Percentiles rank a stretch among this genome's conserved stretches.
Evolutionary conservation across 371 early-diverging fungal species (phyloP).

Genomic region (Mucor saturninus): DNA sequence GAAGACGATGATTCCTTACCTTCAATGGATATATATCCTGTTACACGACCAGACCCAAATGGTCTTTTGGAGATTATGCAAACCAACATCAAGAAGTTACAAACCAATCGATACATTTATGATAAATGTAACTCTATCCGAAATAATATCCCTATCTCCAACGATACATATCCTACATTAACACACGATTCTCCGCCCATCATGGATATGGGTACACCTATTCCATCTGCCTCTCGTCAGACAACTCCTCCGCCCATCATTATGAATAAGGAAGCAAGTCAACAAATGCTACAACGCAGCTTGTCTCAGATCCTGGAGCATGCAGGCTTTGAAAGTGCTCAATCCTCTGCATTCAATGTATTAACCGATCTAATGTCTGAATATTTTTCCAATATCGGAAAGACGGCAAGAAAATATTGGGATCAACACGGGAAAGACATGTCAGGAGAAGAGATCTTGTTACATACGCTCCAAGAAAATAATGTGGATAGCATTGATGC

Average conservation of each 20-base stretch:
- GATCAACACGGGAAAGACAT: constrained; percentile 73
- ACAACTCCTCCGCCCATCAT: constrained; percentile 27
- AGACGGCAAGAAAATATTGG: constrained; percentile 76
- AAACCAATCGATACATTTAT: constrained; percentile 69
- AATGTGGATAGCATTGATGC: constrained; percentile 67
- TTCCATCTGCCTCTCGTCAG: constrained; percentile 25
- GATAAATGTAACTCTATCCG: constrained; percentile 69
- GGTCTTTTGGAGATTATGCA: constrained; percentile 58
- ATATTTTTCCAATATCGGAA: constrained; percentile 80
- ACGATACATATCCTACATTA: neutral
- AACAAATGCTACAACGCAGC: constrained; percentile 65
- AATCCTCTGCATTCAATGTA: constrained; percentile 66
- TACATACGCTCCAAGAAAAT: constrained; percentile 80
- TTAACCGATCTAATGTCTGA: constrained; percentile 81
- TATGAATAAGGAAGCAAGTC: constrained; percentile 60
- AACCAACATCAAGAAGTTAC: constrained; percentile 62
- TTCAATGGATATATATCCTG: constrained; percentile 57
- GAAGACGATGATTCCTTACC: constrained; percentile 1
- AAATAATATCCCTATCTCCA: constrained; percentile 45
- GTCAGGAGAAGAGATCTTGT: constrained; percentile 86
- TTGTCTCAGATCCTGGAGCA: constrained; percentile 74
- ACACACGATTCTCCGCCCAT: neutral
- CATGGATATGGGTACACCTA: constrained; percentile 5
- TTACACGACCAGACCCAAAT: constrained; percentile 57
- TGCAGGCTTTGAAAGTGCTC: constrained; percentile 84